Percentiles rank a stretch among this genome's conserved stretches.
Evolutionary conservation across 2,329 filamentous ascomycete species (phyloP).

Genomic region (Sordariomycetes sp.): DNA sequence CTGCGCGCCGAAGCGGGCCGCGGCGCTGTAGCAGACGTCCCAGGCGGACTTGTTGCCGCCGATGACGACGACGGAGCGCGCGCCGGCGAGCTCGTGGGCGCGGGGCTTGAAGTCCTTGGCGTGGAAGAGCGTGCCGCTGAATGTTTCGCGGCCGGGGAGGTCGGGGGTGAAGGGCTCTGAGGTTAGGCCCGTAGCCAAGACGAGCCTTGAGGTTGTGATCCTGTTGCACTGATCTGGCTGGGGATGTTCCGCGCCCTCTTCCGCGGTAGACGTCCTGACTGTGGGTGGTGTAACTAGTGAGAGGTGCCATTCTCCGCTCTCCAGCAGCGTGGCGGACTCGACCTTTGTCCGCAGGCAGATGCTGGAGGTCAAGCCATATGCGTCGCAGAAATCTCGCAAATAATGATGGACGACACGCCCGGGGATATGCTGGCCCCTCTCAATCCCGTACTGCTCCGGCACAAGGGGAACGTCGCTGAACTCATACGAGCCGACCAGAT

Average conservation of each 20-base stretch:
- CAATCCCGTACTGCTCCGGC: constrained; percentile 3
- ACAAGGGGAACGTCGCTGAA: constrained; percentile 9
- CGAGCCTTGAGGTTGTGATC: constrained; percentile 6
- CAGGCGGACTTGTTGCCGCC: constrained; percentile 12
- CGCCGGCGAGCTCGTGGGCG: not conserved
- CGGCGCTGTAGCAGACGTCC: constrained; percentile 9
- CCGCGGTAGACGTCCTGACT: too few species aligned
- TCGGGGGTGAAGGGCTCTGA: constrained; percentile 7
- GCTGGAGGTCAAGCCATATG: constrained; percentile 5
- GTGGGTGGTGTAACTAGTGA: not conserved
- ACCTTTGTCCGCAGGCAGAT: constrained; percentile 8
- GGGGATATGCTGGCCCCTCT: constrained; percentile 7
- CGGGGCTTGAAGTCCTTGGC: constrained; percentile 8
- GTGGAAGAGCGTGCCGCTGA: constrained; percentile 10
- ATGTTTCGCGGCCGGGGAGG: constrained; percentile 6
- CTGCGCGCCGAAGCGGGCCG: constrained; percentile 6
- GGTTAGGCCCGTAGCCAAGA: constrained; percentile 10
- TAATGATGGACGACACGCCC: constrained; percentile 8
- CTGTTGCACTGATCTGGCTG: not conserved
- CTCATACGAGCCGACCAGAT: constrained; percentile 8
- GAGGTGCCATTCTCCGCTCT: constrained; percentile 3
- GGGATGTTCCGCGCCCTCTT: too few species aligned
- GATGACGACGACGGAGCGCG: constrained; percentile 8
- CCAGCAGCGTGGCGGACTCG: constrained; percentile 3
- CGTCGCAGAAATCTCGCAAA: constrained; percentile 6